Evolutionary conservation across 106 monocot genomes (phyloP).

Genomic region (Chionographis japonica): DNA sequence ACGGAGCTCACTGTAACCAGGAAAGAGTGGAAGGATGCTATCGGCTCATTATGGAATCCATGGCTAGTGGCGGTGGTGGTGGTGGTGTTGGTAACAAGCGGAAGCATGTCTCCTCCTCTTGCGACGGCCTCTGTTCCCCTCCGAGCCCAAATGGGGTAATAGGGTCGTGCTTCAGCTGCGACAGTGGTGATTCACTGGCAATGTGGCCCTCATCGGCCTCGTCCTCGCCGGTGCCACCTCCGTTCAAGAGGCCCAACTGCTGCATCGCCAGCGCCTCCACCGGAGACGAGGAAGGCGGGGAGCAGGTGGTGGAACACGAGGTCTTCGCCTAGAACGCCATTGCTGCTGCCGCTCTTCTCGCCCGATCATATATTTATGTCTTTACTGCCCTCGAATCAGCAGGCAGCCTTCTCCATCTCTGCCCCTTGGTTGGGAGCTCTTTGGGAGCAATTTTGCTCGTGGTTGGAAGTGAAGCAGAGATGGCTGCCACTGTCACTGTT

Average conservation of each 20-base stretch:
- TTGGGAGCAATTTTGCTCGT: too few species aligned
- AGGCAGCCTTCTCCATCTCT: too few species aligned
- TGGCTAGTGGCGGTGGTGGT: not conserved
- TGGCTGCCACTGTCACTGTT: too few species aligned
- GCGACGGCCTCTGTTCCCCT: constrained; percentile 10
- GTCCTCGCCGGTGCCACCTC: constrained; percentile 21
- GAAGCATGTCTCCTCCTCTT: constrained; percentile 5
- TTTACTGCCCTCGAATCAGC: too few species aligned
- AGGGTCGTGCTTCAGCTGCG: constrained; percentile 50
- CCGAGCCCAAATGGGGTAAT: constrained; percentile 54
- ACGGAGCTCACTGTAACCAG: constrained; percentile 13
- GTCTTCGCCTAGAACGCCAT: too few species aligned
- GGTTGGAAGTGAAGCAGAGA: too few species aligned
- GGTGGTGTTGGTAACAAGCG: constrained; percentile 23
- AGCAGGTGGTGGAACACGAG: too few species aligned
- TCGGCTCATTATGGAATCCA: constrained; percentile 30
- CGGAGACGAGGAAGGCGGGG: not conserved
- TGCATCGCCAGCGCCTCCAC: not conserved
- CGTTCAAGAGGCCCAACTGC: constrained; percentile 15
- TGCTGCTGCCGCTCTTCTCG: too few species aligned
- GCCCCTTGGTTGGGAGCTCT: too few species aligned
- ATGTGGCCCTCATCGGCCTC: constrained; percentile 13
- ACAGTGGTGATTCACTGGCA: constrained; percentile 20
- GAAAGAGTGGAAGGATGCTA: constrained; percentile 30
- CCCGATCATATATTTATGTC: too few species aligned